Percentiles rank a stretch among this genome's conserved stretches.
Conservation (phyloP, 495 filamentous ascomycete species). For the Penicillium soppii region DNA sequence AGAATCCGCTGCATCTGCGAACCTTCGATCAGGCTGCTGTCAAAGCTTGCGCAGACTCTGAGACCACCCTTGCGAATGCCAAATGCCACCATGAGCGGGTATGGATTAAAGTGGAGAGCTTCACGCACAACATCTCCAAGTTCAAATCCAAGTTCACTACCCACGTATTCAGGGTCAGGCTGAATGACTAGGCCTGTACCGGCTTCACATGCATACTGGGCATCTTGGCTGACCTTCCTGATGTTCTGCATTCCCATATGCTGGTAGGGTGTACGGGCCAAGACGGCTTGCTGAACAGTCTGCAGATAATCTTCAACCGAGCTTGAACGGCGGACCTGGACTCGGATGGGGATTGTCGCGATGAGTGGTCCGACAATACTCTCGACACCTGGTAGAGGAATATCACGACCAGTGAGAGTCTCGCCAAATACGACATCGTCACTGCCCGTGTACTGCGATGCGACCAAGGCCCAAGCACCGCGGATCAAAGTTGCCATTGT, state of each 20-base stretch:
- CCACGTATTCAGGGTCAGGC: slow-evolving; percentile 42
- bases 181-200: slow-evolving; percentile 58
- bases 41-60: slow-evolving; percentile 61
- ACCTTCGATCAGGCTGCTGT: slow-evolving; percentile 43
- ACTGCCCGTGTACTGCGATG: slow-evolving; percentile 51
- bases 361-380: slow-evolving; percentile 57
- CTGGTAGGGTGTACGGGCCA: slow-evolving; percentile 58
- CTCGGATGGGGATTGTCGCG: slow-evolving; percentile 62
- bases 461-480: slow-evolving; percentile 60
- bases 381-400: slow-evolving; percentile 44
- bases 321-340: slow-evolving; percentile 32
- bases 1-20: slow-evolving; percentile 46
- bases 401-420: slow-evolving; percentile 54
- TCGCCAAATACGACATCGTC: slow-evolving; percentile 60
- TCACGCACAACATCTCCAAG: slow-evolving; percentile 59
- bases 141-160: slow-evolving; percentile 49
- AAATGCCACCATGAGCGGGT: slow-evolving; percentile 64
- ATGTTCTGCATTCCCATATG: slow-evolving; percentile 72
- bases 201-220: slow-evolving; percentile 63
- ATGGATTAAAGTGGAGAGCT: slow-evolving; percentile 66
- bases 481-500: slow-evolving; percentile 61
- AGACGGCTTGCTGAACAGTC: slow-evolving; percentile 51
- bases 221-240: slow-evolving; percentile 57
- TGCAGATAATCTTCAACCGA: slow-evolving; percentile 37
- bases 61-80: slow-evolving; percentile 56